Evolutionary conservation across 176 grass and related monocot species (phyloP).

Genomic region (Bolboschoenus planiculmis): DNA sequence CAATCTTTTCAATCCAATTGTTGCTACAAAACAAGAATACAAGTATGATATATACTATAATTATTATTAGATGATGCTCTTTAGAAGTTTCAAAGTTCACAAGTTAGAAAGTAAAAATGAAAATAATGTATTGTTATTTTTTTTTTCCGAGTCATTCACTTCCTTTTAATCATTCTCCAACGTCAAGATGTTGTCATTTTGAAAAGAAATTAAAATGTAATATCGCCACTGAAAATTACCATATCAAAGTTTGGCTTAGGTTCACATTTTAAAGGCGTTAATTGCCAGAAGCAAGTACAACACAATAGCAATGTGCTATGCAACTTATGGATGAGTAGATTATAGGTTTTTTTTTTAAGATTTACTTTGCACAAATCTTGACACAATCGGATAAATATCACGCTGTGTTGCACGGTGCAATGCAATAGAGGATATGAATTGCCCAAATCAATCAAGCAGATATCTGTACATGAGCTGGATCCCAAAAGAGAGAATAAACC

Average conservation of each 20-base stretch:
- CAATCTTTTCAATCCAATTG: neutral
- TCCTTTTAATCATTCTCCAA: neutral
- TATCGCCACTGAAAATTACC: neutral
- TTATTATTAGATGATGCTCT: neutral
- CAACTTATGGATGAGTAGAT: no score
- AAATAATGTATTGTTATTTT: neutral
- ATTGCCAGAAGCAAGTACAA: neutral
- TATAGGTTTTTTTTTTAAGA: no score
- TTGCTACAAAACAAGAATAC: neutral
- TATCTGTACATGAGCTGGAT: neutral
- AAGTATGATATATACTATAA: neutral
- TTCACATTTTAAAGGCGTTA: no score
- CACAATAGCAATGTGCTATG: no score
- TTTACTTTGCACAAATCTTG: no score
- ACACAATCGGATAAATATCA: no score
- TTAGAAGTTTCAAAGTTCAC: neutral
- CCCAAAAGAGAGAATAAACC: neutral
- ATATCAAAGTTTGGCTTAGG: neutral
- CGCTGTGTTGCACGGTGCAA: no score
- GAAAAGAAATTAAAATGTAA: neutral
- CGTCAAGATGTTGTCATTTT: neutral
- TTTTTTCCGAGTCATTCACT: neutral
- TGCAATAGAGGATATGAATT: no score
- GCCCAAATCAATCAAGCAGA: neutral
- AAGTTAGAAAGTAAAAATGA: neutral